These are phyloP conservation scores for Taxillus chinensis DNA, from an alignment of 164 flowering plant genomes.

Conservation along the genomic window DNA sequence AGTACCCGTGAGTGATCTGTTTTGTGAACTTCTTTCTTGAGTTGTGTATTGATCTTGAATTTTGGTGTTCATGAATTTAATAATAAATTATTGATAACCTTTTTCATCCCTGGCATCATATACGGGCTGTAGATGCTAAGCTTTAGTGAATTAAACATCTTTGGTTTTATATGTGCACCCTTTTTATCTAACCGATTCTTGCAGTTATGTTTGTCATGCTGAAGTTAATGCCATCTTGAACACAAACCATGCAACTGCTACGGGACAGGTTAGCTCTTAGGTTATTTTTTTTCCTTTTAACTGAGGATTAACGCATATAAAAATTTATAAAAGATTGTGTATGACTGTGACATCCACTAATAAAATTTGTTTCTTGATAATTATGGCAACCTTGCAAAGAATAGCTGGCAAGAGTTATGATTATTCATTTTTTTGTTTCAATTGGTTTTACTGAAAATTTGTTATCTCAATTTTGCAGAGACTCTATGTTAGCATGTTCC, in stretches of 20 bases:
- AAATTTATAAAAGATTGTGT: no score
- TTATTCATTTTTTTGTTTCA: no score
- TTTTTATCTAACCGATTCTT: slow-evolving; percentile 10
- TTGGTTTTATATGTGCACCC: background rate
- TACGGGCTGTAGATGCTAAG: background rate
- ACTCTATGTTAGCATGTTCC: slow-evolving; percentile 95
- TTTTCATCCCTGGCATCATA: background rate
- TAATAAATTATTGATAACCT: background rate
- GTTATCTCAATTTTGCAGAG: slow-evolving; percentile 34
- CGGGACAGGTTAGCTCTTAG: slow-evolving; percentile 57
- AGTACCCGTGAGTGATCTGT: slow-evolving; percentile 69
- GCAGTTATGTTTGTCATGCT: slow-evolving; percentile 93
- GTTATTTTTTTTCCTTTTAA: background rate
- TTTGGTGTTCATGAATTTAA: background rate
- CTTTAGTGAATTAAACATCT: background rate
- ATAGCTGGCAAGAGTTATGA: no score
- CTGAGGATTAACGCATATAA: no score
- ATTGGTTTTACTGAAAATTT: no score
- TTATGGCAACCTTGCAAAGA: no score
- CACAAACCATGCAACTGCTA: slow-evolving; percentile 91
- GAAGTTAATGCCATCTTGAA: slow-evolving; percentile 95
- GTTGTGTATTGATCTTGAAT: background rate
- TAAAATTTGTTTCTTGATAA: no score
- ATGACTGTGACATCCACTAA: no score
- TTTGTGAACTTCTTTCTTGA: background rate